These are phyloP conservation scores for Vaccinium corymbosum DNA, from an alignment of 148 eudicot species.

Conservation along the genomic window DNA sequence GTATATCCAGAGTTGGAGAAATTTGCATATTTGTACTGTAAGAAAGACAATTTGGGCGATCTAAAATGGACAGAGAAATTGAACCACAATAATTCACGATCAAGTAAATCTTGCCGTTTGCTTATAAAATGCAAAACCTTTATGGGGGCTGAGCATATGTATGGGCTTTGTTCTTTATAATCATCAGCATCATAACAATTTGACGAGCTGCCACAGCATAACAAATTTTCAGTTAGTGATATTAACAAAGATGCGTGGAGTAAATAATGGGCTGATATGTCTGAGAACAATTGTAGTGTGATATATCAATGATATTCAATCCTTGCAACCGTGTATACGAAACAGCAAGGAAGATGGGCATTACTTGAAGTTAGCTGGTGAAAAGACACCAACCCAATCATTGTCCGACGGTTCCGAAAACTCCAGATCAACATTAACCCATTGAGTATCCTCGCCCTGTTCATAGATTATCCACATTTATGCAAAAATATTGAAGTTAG, in stretches of 20 bases:
- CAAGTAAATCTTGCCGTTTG: neutral
- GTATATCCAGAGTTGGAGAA: constrained; percentile 40
- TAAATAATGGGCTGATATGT: neutral
- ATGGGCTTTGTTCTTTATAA: constrained; percentile 49
- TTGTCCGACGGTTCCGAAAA: constrained; percentile 54
- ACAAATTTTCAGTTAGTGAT: neutral
- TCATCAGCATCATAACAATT: constrained; percentile 46
- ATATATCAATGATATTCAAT: neutral
- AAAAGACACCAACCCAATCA: constrained; percentile 95
- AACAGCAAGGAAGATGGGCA: neutral
- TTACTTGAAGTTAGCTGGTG: constrained; percentile 74
- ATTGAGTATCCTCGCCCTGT: constrained; percentile 75
- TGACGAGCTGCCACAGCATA: constrained; percentile 48
- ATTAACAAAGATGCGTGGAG: constrained; percentile 3
- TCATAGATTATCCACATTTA: neutral
- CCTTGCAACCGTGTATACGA: neutral
- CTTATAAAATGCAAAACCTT: constrained; percentile 41
- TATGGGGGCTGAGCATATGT: constrained; percentile 79
- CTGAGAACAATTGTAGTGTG: neutral
- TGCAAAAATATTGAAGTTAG: neutral
- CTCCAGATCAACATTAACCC: constrained; percentile 59
- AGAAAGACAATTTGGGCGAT: neutral
- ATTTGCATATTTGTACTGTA: constrained; percentile 77
- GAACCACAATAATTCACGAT: constrained; percentile 1
- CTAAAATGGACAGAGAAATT: neutral